These are phyloP conservation scores for Taphrina confusa DNA, from an alignment of 1,139 yeast species.

Conservation along the genomic window DNA sequence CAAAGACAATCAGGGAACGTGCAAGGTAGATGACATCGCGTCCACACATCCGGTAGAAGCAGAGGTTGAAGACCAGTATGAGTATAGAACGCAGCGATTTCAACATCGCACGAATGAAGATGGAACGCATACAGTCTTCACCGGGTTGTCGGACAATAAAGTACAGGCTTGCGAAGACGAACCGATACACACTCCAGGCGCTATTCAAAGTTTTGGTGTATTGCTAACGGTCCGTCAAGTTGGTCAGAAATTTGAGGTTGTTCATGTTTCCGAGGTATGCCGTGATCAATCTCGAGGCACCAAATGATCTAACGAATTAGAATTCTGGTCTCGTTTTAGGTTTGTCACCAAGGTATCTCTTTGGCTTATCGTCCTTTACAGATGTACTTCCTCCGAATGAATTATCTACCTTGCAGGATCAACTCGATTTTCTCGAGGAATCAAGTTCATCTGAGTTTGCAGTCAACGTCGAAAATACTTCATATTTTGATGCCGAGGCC, in stretches of 20 bases:
- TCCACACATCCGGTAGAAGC: constrained; percentile 15
- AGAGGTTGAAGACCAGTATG: neutral
- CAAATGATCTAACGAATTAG: neutral
- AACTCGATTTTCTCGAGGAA: constrained; percentile 24
- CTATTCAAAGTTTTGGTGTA: constrained; percentile 29
- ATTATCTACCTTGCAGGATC: constrained; percentile 13
- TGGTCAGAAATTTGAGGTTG: neutral
- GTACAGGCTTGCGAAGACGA: constrained; percentile 33
- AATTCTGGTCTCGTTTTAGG: constrained; percentile 26
- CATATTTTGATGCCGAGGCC: constrained; percentile 23
- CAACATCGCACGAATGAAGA: constrained; percentile 9
- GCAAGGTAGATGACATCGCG: constrained; percentile 11
- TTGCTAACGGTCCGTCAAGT: constrained; percentile 17
- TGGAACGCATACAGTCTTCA: constrained; percentile 21
- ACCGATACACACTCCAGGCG: constrained; percentile 34
- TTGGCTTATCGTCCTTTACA: constrained; percentile 12
- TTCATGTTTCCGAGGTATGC: constrained; percentile 27
- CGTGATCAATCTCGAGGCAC: neutral
- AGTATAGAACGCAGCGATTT: constrained; percentile 8
- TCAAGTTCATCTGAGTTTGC: constrained; percentile 30
- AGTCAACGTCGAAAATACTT: constrained; percentile 28
- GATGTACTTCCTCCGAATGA: constrained; percentile 13
- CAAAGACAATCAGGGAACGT: constrained; percentile 11
- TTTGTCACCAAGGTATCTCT: constrained; percentile 19
- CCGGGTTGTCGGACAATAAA: constrained; percentile 7